Percentiles rank a stretch among this genome's conserved stretches.
phyloP scores from a whole-genome alignment of 1,284 basidiomycete genomes.

The Ganoderma lucidum region DNA sequence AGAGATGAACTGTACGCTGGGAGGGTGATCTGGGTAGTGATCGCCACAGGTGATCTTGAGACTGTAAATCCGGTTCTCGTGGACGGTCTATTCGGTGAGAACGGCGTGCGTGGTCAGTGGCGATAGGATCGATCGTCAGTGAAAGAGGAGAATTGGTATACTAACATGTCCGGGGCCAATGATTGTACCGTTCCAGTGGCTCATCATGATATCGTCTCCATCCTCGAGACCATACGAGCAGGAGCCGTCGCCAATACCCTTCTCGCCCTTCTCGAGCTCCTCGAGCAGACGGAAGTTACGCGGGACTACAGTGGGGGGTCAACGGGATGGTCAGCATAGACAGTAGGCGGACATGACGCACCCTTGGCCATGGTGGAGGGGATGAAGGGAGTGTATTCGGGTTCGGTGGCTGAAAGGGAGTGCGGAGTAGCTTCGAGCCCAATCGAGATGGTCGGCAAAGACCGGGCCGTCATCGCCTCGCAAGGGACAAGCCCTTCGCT shows the following conservation, averaged over 20 bases:
- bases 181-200: conserved; percentile 98
- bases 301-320: conserved; percentile 68
- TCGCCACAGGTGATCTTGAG: conserved; percentile 91
- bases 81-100: conserved; percentile 74
- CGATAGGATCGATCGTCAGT: conserved; percentile 32
- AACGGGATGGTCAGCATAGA: not conserved
- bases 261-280: conserved; percentile 99
- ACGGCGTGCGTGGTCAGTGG: conserved; percentile 22
- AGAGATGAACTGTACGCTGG: conserved; percentile 86
- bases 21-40: conserved; percentile 84
- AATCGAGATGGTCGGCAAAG: conserved; percentile 28
- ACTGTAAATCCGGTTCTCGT: conserved; percentile 98
- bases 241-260: conserved; percentile 97
- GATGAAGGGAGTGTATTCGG: conserved; percentile 25
- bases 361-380: conserved; percentile 64
- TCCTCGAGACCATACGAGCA: conserved; percentile 96
- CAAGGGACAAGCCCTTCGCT: conserved; percentile 8
- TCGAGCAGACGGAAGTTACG: conserved; percentile 96
- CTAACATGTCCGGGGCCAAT: conserved; percentile 96
- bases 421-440: conserved; percentile 28
- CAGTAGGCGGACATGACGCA: conserved; percentile 34
- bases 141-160: conserved; percentile 25
- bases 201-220: conserved; percentile 95
- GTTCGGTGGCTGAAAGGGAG: conserved; percentile 14
- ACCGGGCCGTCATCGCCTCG: conserved; percentile 32